Conservation (phyloP, 225 moss, liverwort and hornwort species). For the Sphagnum tenellum region DNA sequence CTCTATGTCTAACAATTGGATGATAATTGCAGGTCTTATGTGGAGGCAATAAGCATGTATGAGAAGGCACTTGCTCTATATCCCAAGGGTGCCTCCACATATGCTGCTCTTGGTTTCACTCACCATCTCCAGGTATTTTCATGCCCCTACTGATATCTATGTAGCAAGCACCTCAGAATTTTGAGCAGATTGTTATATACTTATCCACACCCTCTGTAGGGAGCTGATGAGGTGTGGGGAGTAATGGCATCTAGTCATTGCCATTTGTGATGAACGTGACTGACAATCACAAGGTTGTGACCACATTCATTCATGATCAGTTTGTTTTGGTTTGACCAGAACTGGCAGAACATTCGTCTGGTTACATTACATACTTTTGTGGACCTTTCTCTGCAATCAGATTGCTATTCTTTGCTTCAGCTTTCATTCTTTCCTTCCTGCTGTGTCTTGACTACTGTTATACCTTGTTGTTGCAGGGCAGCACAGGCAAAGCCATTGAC, state of each 20-base stretch:
- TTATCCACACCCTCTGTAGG: too few relatives aligned
- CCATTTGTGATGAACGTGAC: too few relatives aligned
- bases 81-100: conserved; percentile 86
- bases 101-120: conserved; percentile 90
- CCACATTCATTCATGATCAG: too few relatives aligned
- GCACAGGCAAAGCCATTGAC: conserved; percentile 71
- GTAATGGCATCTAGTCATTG: too few relatives aligned
- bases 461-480: conserved; percentile 41
- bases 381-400: conserved; percentile 5
- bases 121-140: conserved; percentile 60
- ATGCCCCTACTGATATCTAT: too few relatives aligned
- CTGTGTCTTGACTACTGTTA: not conserved
- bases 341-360: too few relatives aligned
- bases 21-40: conserved; percentile 32
- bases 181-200: too few relatives aligned
- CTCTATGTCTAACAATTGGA: too few relatives aligned
- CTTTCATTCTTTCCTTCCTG: not conserved
- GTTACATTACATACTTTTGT: not conserved
- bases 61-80: conserved; percentile 83
- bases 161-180: too few relatives aligned
- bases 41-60: conserved; percentile 81
- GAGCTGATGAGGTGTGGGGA: too few relatives aligned
- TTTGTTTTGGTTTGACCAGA: too few relatives aligned
- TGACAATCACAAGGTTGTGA: too few relatives aligned
- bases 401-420: conserved; percentile 3